Conservation (phyloP, 1,139 yeast species). For the Suhomyces ambrosiae region DNA sequence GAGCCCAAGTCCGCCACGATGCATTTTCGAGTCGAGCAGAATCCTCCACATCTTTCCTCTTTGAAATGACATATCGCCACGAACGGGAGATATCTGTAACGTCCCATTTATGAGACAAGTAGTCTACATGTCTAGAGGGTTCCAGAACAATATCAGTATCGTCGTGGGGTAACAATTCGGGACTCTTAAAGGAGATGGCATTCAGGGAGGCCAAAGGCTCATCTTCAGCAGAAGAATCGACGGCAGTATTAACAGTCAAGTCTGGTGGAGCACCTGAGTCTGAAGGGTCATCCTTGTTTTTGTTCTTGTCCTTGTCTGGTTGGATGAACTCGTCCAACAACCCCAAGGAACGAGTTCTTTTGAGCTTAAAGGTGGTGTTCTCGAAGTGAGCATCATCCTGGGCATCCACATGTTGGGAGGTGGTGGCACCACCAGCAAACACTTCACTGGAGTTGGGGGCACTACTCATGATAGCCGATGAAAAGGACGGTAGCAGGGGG, state of each 20-base stretch:
- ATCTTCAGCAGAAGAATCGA: constrained; percentile 3
- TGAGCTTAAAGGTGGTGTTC: constrained; percentile 72
- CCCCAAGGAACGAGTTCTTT: constrained; percentile 84
- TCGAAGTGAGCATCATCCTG: constrained; percentile 71
- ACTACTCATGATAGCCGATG: constrained; percentile 6
- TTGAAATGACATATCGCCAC: constrained; percentile 88
- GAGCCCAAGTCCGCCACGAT: constrained; percentile 89
- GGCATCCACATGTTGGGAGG: constrained; percentile 67
- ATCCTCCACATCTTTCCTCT: constrained; percentile 74
- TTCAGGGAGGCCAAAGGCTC: constrained; percentile 3
- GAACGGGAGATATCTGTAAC: constrained; percentile 90
- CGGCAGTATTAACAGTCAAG: not conserved
- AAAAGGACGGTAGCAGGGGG: not conserved
- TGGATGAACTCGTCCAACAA: constrained; percentile 71
- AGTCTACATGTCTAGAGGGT: constrained; percentile 91
- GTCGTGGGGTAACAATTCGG: constrained; percentile 68
- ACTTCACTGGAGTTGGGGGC: constrained; percentile 33
- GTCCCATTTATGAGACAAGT: constrained; percentile 93
- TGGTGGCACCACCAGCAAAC: constrained; percentile 52
- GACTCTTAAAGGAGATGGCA: constrained; percentile 14
- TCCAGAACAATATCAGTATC: constrained; percentile 80
- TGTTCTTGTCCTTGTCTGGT: constrained; percentile 21
- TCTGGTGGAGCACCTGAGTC: too few relatives aligned
- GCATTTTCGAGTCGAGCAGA: constrained; percentile 75
- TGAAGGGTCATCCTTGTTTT: constrained; percentile 11